These are phyloP conservation scores for Epipyxis sp. DNA, from an alignment of 108 stramenopile species.

Conservation along the genomic window DNA sequence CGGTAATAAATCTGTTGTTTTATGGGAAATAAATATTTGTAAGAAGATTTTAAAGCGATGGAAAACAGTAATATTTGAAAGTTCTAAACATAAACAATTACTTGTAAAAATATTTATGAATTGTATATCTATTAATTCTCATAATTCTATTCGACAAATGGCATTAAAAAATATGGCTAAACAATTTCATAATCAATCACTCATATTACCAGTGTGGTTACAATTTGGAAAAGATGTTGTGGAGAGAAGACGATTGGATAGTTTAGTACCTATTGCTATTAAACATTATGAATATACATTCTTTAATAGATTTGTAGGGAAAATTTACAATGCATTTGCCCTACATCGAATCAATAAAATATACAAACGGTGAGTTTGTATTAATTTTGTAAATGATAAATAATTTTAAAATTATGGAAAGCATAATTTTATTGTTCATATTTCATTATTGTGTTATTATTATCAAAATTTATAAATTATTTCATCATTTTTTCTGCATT, in stretches of 20 bases:
- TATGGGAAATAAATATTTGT: not conserved
- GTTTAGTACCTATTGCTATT: constrained; percentile 1
- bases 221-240: not conserved
- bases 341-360: too few relatives aligned
- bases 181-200: not conserved
- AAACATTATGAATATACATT: constrained; percentile 3
- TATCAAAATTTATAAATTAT: too few relatives aligned
- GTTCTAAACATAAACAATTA: not conserved
- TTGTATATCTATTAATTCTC: not conserved
- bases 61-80: not conserved
- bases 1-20: not conserved
- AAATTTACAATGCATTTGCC: too few relatives aligned
- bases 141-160: constrained; percentile 8
- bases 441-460: too few relatives aligned
- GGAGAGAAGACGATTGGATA: not conserved
- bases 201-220: not conserved
- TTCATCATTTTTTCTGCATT: too few relatives aligned
- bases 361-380: too few relatives aligned
- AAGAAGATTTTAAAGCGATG: not conserved
- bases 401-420: too few relatives aligned
- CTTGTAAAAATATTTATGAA: constrained; percentile 15
- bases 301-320: too few relatives aligned
- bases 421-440: too few relatives aligned
- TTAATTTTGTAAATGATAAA: too few relatives aligned
- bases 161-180: not conserved